A percentile compares a stretch with the other conserved stretches of the same genome.
Conservation (phyloP, 202 grass and related monocot genomes). For the Brachypodium distachyon region DNA sequence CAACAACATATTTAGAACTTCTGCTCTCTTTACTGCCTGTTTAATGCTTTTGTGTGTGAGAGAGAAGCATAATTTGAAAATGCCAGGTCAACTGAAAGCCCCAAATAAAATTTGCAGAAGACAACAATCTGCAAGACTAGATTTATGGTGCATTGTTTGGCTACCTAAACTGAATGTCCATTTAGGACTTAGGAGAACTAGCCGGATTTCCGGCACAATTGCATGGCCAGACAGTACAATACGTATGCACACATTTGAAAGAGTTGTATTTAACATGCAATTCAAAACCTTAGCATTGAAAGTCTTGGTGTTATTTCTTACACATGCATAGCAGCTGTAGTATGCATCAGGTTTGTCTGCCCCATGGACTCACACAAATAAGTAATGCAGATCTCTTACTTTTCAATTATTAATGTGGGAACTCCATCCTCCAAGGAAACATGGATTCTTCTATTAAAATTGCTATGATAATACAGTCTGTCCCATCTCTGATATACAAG, state of each 20-base stretch:
- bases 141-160: background rate
- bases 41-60: background rate
- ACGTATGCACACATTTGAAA: background rate
- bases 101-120: background rate
- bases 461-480: background rate
- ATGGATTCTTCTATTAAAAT: background rate
- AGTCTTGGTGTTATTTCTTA: background rate
- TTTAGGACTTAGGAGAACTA: background rate
- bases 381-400: background rate
- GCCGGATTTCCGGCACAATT: background rate
- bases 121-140: background rate
- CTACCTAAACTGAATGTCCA: background rate
- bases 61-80: background rate
- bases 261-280: background rate
- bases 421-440: background rate
- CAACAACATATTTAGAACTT: constrained; percentile 63
- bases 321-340: background rate
- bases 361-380: background rate
- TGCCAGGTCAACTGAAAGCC: background rate
- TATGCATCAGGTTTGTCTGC: background rate
- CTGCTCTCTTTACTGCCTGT: constrained; percentile 1
- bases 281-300: background rate
- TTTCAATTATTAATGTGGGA: background rate
- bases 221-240: background rate
- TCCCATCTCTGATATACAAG: background rate